These are phyloP conservation scores for Hansenula lynferdii DNA, from an alignment of 1,139 yeast species.

Conservation along the genomic window DNA sequence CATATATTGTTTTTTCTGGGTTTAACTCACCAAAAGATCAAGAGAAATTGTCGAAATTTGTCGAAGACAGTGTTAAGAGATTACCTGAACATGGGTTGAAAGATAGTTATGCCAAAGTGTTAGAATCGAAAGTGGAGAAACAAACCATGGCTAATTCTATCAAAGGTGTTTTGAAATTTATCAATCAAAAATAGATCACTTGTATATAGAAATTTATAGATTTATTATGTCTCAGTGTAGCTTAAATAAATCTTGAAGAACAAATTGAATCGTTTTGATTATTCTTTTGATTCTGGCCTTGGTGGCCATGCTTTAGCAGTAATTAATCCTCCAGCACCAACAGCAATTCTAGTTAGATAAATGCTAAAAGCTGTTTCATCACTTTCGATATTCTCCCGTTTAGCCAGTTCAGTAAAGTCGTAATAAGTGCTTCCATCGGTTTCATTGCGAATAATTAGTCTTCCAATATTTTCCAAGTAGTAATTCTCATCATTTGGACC, in stretches of 20 bases:
- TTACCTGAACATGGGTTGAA: slow-evolving; percentile 35
- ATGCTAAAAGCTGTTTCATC: neutral
- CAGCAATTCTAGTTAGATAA: neutral
- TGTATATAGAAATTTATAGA: neutral
- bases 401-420: neutral
- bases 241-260: too few species aligned
- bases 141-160: slow-evolving; percentile 6
- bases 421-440: neutral
- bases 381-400: neutral
- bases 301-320: neutral
- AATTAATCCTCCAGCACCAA: neutral
- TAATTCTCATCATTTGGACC: neutral
- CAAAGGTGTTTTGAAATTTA: neutral
- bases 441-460: neutral
- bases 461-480: neutral
- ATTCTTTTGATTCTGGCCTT: too few species aligned
- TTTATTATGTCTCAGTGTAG: too few species aligned
- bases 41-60: slow-evolving; percentile 26
- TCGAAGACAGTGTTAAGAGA: slow-evolving; percentile 26
- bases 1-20: slow-evolving; percentile 36
- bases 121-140: slow-evolving; percentile 15
- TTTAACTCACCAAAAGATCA: slow-evolving; percentile 36
- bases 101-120: slow-evolving; percentile 19
- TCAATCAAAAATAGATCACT: neutral
- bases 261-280: too few species aligned